Evolutionary conservation across 257 asterid genomes (phyloP), one percentile per base, ranked within the genome.

Genomic region (Anisodus tanguticus): DNA sequence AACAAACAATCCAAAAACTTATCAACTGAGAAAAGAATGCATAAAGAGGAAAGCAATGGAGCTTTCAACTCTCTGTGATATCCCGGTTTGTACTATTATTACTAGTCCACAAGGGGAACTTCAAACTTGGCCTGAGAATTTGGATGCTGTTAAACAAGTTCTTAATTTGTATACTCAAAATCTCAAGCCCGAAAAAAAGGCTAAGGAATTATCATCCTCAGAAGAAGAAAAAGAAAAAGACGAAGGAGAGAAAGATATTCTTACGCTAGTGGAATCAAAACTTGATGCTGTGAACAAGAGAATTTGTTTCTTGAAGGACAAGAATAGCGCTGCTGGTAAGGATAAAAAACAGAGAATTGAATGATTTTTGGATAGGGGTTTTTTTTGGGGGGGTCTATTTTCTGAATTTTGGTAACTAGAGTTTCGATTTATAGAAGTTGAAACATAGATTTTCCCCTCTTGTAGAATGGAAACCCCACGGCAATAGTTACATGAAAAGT

Each of bases 1-100:
- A 76, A 12, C 47, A 26, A 26, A 3, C 60, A 74, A 49, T 1
- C 43, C 62, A 2, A 74, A 76, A 15, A 26, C 81, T 7, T 77
- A 51, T 53, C 49, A 77, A 12, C 49, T 53, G 47, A 77, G 81
- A 41, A 77, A 77, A 53, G 64, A 77, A 77, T 77, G 81, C 64
- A 77, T 77, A 13, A 77, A 77, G 64, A 26, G 81, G 26, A 51
- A 77, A 53, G 6, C 81, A 53, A 77, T 77, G 81, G 81, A 77
- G 63, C 81, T 77, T 31, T 58, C 81, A 53, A 77, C 81, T 26
- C 63, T 77, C 0, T 77, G 81, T 0, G 64, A 53, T 77, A 77
- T 77, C 15, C 53, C 53, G 26, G 22, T 9, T 0, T 77, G 81
- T 53, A 77, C 81, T 8, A 5, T 77, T 26, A 77, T 77, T 53